Evolutionary conservation across 257 asterid species (phyloP).

Genomic region (Nicotiana paniculata): DNA sequence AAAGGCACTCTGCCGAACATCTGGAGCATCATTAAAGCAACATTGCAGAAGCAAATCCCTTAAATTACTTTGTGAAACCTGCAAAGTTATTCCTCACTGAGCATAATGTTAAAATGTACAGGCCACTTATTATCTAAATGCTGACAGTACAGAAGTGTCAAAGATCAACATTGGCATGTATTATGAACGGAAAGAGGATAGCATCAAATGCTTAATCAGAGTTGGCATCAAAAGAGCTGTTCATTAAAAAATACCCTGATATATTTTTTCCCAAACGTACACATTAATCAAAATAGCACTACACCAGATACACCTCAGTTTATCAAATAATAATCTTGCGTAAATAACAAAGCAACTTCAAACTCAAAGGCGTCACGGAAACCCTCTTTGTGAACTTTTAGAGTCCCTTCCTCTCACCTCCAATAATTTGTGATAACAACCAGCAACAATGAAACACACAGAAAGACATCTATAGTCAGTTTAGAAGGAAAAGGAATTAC

Average conservation of each 20-base stretch:
- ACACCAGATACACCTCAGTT: background rate
- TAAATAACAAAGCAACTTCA: background rate
- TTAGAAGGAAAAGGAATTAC: constrained; percentile 35
- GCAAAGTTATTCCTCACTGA: constrained; percentile 2
- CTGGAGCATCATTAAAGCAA: constrained; percentile 88
- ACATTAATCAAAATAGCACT: background rate
- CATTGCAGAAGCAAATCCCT: constrained; percentile 94
- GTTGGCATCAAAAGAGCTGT: background rate
- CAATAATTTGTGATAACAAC: background rate
- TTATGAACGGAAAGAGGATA: background rate
- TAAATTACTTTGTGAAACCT: constrained; percentile 85
- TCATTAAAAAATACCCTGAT: background rate
- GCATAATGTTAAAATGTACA: background rate
- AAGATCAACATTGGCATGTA: background rate
- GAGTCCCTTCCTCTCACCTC: background rate
- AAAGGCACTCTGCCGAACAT: constrained; percentile 95
- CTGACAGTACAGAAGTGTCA: background rate
- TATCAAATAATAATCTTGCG: background rate
- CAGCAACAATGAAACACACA: background rate
- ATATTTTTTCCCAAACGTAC: no score
- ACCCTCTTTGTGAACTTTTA: background rate
- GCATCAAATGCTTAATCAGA: background rate
- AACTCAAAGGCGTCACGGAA: background rate
- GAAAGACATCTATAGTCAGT: background rate
- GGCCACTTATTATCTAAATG: background rate